These are phyloP conservation scores for Apiospora koreana DNA, from an alignment of 2,329 filamentous ascomycete species.

Conservation along the genomic window DNA sequence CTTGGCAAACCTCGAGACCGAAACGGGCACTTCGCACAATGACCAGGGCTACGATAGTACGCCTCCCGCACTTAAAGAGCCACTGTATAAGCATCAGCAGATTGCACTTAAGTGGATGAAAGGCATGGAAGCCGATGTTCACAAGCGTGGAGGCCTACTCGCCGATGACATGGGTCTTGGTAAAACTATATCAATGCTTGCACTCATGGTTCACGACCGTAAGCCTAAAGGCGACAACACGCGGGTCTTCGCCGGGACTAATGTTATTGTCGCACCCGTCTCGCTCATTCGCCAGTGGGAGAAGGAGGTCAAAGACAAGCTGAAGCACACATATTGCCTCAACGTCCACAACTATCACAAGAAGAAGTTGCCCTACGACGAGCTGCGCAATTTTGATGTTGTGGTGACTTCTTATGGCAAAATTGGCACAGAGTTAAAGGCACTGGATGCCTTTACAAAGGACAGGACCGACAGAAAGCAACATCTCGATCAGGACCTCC, in stretches of 20 bases:
- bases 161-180: constrained; percentile 84
- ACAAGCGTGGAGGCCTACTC: constrained; percentile 76
- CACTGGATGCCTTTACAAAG: constrained; percentile 54
- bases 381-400: constrained; percentile 67
- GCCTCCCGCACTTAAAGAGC: constrained; percentile 66
- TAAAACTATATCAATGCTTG: constrained; percentile 81
- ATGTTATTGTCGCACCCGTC: constrained; percentile 25
- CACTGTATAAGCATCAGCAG: constrained; percentile 80
- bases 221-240: not conserved
- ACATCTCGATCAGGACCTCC: constrained; percentile 38
- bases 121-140: constrained; percentile 68
- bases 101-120: constrained; percentile 77
- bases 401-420: constrained; percentile 79
- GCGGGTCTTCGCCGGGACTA: not conserved
- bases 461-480: constrained; percentile 43
- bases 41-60: constrained; percentile 61
- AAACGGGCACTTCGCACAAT: constrained; percentile 63
- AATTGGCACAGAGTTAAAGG: constrained; percentile 66
- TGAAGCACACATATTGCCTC: constrained; percentile 60
- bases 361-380: constrained; percentile 59
- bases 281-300: constrained; percentile 31
- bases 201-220: constrained; percentile 63
- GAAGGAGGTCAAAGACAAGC: constrained; percentile 58
- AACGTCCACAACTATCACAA: constrained; percentile 72
- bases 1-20: constrained; percentile 72